Conservation (phyloP, 2,329 filamentous ascomycete genomes). For the Neofusicoccum umdonicola region DNA sequence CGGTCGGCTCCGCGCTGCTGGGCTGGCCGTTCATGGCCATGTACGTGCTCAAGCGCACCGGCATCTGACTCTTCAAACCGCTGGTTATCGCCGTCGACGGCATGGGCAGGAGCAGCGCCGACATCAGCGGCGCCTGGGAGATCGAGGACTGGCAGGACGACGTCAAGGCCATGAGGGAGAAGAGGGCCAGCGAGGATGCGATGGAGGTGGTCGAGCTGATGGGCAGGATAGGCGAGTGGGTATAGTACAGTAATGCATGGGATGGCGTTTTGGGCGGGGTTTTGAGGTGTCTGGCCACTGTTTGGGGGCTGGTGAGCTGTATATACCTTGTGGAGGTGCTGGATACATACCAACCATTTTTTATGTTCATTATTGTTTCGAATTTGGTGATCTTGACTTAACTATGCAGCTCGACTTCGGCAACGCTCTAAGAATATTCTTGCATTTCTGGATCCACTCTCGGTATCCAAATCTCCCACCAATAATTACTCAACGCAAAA, state of each 20-base stretch:
- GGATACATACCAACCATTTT: no score
- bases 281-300: no score
- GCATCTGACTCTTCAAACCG: slow-evolving; percentile 27
- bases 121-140: background rate
- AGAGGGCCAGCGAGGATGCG: background rate
- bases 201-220: slow-evolving; percentile 2
- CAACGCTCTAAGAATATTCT: no score
- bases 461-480: no score
- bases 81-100: slow-evolving; percentile 18
- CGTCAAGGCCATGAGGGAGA: background rate
- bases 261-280: background rate
- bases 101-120: background rate
- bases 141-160: background rate
- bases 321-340: no score
- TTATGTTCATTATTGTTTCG: no score
- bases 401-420: no score
- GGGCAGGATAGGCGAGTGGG: slow-evolving; percentile 3
- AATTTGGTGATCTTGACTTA: no score
- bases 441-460: no score
- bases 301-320: no score
- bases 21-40: slow-evolving; percentile 34
- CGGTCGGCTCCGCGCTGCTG: slow-evolving; percentile 28
- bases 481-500: no score
- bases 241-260: background rate
- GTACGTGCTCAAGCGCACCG: slow-evolving; percentile 27